Conservation (phyloP, 2,329 filamentous ascomycete genomes). For the Sordariomycetes sp. region DNA sequence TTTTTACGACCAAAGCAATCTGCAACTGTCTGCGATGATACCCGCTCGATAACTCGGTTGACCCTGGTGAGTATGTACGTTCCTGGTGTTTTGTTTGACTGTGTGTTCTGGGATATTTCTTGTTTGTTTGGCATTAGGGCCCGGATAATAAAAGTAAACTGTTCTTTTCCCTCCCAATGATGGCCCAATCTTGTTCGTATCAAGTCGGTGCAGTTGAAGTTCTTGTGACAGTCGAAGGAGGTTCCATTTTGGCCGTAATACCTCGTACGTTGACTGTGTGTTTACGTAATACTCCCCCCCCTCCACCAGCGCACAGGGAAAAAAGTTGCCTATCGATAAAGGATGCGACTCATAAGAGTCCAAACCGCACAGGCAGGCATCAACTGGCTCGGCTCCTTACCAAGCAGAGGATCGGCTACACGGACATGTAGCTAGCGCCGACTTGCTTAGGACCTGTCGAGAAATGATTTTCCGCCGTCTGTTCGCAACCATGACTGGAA, state of each 20-base stretch:
- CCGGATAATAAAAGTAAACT: not conserved
- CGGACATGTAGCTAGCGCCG: not conserved
- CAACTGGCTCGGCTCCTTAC: not conserved
- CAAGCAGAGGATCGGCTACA: not conserved
- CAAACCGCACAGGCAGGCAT: not conserved
- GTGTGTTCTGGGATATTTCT: not conserved
- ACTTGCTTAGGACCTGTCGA: not conserved
- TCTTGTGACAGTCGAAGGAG: too few species aligned
- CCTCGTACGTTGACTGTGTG: not conserved
- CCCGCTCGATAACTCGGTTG: not conserved
- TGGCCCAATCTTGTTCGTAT: too few species aligned
- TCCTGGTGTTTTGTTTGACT: not conserved
- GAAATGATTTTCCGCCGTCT: constrained; percentile 1
- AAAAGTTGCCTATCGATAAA: not conserved
- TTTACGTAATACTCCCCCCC: not conserved
- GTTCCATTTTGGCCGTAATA: too few species aligned
- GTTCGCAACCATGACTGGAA: constrained; percentile 2
- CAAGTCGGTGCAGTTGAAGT: not conserved
- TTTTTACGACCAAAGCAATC: not conserved
- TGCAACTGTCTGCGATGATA: not conserved
- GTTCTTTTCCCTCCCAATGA: not conserved
- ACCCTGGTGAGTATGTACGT: not conserved
- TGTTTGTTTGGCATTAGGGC: not conserved
- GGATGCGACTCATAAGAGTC: not conserved
- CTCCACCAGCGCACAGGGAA: not conserved